Evolutionary conservation across 2,329 filamentous ascomycete genomes (phyloP), one percentile per base, ranked within the genome.

Genomic region (Dothistroma septosporum): DNA sequence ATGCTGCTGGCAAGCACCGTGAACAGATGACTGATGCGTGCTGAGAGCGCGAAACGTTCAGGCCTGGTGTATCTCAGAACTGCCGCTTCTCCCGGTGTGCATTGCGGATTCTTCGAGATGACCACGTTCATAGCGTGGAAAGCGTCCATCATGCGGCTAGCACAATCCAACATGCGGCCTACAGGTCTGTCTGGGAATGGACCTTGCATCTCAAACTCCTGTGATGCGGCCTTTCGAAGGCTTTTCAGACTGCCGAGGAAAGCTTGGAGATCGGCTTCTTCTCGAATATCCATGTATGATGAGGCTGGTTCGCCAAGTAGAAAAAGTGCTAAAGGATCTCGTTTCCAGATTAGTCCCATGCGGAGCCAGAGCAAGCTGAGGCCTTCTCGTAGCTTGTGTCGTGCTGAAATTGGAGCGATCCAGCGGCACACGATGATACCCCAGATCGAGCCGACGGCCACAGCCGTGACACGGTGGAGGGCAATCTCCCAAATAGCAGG

Each of bases 71-170:
- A 92, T 64, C 85, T 82, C 41, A 99, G 79, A 41, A 97, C 83
- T 9, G 88, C 87, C 59, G 88, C 86, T 76, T 97, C 93, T 4
- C 93, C 92, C 28, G 88, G 84, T 2, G 87, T 91, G 0, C 91
- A 84, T 41, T 84, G 83, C 11, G 87, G 80, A 61, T 93, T 90
- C 70, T 92, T 93, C 71, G 89, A 83, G 41, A 96, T 92, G 64
- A 97, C 87, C 11, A 97, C 85, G 64, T 93, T 95, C 91, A 99
- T 96, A 55, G 92, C 91, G 72, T 97, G 92, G 75, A 99, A 97
- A 41, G 91, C 88, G 75, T 97, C 92, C 4, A 97, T 85, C 76
- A 97, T 90, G 56, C 89, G 87, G 64, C 88, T 87, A 0, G 92
- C 96, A 10, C 88, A 88, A 22, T 85, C 84, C 72, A 97, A 83